Base-by-base conservation (phyloP, 805 yeast genomes). In the Candida saitoana region DNA sequence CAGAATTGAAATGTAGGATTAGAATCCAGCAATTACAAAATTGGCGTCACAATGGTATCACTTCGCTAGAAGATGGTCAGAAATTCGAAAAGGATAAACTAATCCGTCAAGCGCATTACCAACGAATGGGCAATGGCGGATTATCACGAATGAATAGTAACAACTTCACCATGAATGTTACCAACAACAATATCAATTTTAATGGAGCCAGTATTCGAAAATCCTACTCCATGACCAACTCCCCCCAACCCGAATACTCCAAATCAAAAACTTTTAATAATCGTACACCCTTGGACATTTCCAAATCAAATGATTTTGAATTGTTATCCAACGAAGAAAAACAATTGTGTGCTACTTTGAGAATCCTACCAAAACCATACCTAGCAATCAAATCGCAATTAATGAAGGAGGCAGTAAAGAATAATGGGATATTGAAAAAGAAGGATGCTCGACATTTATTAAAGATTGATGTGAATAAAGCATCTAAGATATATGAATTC, bases 361-460 rank as follows among this genome's bases (percentile, higher is more conserved):
- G 95, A 48, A 83, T 95, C 8, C 65, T 85, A 43, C 99, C 99
- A 12, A 91, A 93, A 60, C 95, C 98, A 3, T 93, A 91, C 56
- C 68, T 93, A 46, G 96, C 95, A 2, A 87, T 93, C 49, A 93
- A 93, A 57, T 96, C 87, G 59, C 80, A 87, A 3, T 63, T 93
- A 42, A 88, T 93, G 71, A 79, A 95, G 52, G 96, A 90, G 57
- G 79, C 95, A 24, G 68, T 90, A 31, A 81, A 87, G 50, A 82
- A 85, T 34, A 95, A 95, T 31, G 98, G 98, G 4, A 65, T 75
- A 5, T 60, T 93, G 55, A 87, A 87, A 66, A 84, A 86, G 64
- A 83, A 87, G 55, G 82, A 84, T 14, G 93, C 95, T n/a, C 75
- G 89, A 52, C 96, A 85, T 44, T 66, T 88, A 43, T 67, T 87